A percentile compares a stretch with the other conserved stretches of the same genome.
These are phyloP conservation scores for Raddia distichophylla DNA, from an alignment of 176 grass and related monocot genomes.

Conservation along the genomic window DNA sequence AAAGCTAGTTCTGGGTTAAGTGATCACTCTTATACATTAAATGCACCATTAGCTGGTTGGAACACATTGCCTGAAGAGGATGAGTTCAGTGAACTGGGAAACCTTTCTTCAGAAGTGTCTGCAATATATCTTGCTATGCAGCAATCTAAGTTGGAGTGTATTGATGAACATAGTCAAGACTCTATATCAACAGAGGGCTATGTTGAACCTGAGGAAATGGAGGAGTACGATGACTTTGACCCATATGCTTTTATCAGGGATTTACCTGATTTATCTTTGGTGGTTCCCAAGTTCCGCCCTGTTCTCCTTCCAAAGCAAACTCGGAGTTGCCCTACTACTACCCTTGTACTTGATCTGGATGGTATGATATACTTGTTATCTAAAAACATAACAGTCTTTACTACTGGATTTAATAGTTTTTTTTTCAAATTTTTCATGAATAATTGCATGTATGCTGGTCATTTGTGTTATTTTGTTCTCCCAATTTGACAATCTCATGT, in stretches of 20 bases:
- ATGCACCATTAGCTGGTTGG: slow-evolving; percentile 42
- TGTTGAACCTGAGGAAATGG: slow-evolving; percentile 64
- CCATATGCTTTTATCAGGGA: slow-evolving; percentile 87
- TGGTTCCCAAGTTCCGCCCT: slow-evolving; percentile 89
- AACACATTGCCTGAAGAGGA: slow-evolving; percentile 52
- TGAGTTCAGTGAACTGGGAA: slow-evolving; percentile 75
- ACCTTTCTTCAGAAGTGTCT: slow-evolving; percentile 85
- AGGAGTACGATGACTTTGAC: slow-evolving; percentile 82
- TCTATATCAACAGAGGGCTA: slow-evolving; percentile 69
- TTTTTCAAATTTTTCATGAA: neutral
- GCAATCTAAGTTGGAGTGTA: slow-evolving; percentile 71
- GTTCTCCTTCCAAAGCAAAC: slow-evolving; percentile 95
- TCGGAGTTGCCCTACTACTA: slow-evolving; percentile 83
- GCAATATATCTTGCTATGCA: slow-evolving; percentile 94
- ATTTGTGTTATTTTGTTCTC: slow-evolving; percentile 4
- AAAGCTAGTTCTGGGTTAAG: slow-evolving; percentile 20
- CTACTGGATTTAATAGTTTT: neutral
- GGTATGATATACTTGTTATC: slow-evolving; percentile 47
- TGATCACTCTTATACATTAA: slow-evolving; percentile 20
- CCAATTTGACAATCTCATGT: neutral
- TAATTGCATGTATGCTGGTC: neutral
- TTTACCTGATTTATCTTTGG: slow-evolving; percentile 83
- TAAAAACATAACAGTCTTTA: neutral
- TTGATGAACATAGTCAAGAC: slow-evolving; percentile 85
- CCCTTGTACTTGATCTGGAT: slow-evolving; percentile 94